These are phyloP conservation scores for Rhizopogon vulgaris DNA, from an alignment of 768 basidiomycete species.

Conservation along the genomic window DNA sequence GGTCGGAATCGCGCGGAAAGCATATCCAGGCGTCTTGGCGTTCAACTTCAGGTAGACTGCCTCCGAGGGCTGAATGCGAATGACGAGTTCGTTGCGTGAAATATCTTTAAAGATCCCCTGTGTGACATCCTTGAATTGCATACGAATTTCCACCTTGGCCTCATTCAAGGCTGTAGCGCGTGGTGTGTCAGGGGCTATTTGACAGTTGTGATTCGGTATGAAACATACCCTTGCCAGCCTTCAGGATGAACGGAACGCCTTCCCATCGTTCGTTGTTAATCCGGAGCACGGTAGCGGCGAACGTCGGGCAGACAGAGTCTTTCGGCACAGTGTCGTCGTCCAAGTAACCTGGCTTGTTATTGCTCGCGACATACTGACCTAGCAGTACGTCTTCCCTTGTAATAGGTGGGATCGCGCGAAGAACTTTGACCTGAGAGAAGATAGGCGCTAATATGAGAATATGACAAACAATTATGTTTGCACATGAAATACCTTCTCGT, in stretches of 20 bases:
- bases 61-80: conserved; percentile 94
- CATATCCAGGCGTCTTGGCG: conserved; percentile 87
- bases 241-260: conserved; percentile 96
- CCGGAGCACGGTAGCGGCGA: conserved; percentile 83
- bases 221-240: conserved; percentile 88
- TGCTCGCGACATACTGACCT: conserved; percentile 86
- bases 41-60: conserved; percentile 97
- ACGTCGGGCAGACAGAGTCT: conserved; percentile 90
- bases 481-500: conserved; percentile 75
- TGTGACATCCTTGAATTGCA: conserved; percentile 97
- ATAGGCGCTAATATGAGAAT: conserved; percentile 13
- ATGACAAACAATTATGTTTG: conserved; percentile 1
- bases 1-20: conserved; percentile 85
- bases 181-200: conserved; percentile 7
- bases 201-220: conserved; percentile 5
- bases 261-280: conserved; percentile 98
- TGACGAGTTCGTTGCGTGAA: conserved; percentile 92
- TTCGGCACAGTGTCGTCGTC: conserved; percentile 95
- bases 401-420: conserved; percentile 86
- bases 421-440: conserved; percentile 79
- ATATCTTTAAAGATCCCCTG: conserved; percentile 96
- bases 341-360: conserved; percentile 97
- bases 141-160: conserved; percentile 95
- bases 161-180: conserved; percentile 78
- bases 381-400: conserved; percentile 73